These are phyloP conservation scores for Tricharina praecox DNA, from an alignment of 495 filamentous ascomycete species.

Conservation along the genomic window DNA sequence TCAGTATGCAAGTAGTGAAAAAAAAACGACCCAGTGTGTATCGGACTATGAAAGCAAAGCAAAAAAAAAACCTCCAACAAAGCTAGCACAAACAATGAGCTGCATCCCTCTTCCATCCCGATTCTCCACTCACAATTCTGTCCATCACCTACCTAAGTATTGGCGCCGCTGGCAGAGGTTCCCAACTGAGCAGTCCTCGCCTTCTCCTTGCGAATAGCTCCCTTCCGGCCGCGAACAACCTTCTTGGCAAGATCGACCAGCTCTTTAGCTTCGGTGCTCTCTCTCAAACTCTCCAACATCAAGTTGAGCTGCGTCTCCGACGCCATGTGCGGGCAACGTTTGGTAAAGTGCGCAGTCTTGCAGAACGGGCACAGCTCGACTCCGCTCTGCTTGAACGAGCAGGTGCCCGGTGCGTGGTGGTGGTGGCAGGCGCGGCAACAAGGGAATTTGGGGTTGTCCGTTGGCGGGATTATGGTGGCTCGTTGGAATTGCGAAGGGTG, in stretches of 20 bases:
- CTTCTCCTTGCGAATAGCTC: no score
- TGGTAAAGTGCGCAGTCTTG: conserved; percentile 47
- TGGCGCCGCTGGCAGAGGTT: no score
- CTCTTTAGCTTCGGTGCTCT: conserved; percentile 38
- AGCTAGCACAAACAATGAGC: no score
- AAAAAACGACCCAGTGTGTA: no score
- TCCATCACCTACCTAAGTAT: no score
- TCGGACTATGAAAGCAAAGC: no score
- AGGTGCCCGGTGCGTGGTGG: conserved; percentile 39
- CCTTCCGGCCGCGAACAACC: no score
- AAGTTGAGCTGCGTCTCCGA: conserved; percentile 38
- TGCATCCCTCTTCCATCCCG: no score
- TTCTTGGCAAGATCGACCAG: conserved; percentile 36
- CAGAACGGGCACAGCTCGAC: conserved; percentile 50
- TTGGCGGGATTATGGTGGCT: background rate
- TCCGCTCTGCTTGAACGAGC: conserved; percentile 43
- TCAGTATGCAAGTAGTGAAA: no score
- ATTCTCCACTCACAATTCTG: no score
- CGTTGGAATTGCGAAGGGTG: conserved; percentile 5
- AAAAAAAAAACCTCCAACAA: no score
- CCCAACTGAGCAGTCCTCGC: no score
- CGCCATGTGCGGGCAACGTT: conserved; percentile 42
- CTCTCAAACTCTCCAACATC: conserved; percentile 44
- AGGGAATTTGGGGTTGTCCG: conserved; percentile 5
- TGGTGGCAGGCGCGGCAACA: conserved; percentile 39